Evolutionary conservation across 2,329 filamentous ascomycete genomes (phyloP), one percentile per base, ranked within the genome.

Genomic region (Chaetomium sp.): DNA sequence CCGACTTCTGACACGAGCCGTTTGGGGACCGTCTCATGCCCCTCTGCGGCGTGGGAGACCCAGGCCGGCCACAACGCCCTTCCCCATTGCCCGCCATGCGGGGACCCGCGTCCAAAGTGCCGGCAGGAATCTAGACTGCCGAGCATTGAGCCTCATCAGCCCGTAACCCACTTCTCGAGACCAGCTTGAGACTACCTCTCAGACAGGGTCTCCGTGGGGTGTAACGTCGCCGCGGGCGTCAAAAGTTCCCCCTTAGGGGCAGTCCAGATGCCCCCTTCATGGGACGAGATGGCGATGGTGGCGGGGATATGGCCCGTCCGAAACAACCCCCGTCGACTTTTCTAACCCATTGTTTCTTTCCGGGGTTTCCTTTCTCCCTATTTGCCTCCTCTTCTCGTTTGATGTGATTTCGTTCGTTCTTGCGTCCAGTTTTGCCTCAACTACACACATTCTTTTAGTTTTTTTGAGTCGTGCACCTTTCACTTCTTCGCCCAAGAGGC

Each of bases 21-120:
- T 68, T 65, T 66, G 63, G 66, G 59, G 58, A 59, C 55, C 49
- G 67, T 69, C 67, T 68, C 67, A 68, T 53, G 53, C 56, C 56
- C 61, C 61, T 52, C 57, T 41, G 49, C 55, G 57, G 55, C 55
- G 56, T 48, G 50, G 49, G 54, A 55, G 52, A 36, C 50, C 36
- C 19, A 27, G 19, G 19, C 59, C 48, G 59, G 48, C 60, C 60
- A 55, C 62, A 61, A 46, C 57, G 56, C 56, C 38, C 56, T 55
- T 12, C 11, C 40, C n/a, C 40, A 7, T 7, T 38, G n/a, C n/a
- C 40, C 54, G 33, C 45, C 55, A 27, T 27, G 19, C 19, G 19
- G 19, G 19, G 19, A 27, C 19, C 19, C 3, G 19, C 19, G 19
- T 27, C 35, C 52, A 54, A 53, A 47, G 46, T 44, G 11, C 49